phyloP scores from a whole-genome alignment of 805 yeast genomes.

The Citeromyces nyonsensis region DNA sequence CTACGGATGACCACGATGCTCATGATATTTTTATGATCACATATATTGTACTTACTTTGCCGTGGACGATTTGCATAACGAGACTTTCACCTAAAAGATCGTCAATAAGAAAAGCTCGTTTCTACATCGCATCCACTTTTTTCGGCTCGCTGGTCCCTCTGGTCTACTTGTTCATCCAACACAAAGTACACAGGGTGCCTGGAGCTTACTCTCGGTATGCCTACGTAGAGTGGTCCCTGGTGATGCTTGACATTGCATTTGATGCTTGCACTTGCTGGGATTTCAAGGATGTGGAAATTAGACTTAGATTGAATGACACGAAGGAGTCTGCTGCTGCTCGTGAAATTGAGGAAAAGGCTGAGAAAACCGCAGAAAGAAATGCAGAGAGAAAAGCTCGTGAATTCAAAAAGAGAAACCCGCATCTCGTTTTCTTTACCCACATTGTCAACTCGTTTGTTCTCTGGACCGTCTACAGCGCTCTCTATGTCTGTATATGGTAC shows the following conservation, averaged over 20 bases:
- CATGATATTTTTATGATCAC: conserved; percentile 93
- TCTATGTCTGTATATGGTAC: conserved; percentile 85
- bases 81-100: conserved; percentile 20
- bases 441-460: conserved; percentile 57
- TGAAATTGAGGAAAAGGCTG: neutral
- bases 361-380: conserved; percentile 1
- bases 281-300: conserved; percentile 45
- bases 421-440: conserved; percentile 23
- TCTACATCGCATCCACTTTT: conserved; percentile 39
- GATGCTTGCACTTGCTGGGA: conserved; percentile 71
- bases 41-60: conserved; percentile 77
- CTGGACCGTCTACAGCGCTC: conserved; percentile 74
- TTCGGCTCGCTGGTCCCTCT: conserved; percentile 68
- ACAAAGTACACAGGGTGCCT: conserved; percentile 70
- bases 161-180: conserved; percentile 81
- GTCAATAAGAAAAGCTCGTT: conserved; percentile 36
- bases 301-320: conserved; percentile 4
- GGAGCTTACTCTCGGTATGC: conserved; percentile 97
- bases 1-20: conserved; percentile 92
- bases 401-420: conserved; percentile 5
- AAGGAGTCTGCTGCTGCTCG: no score
- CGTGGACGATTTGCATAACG: conserved; percentile 69
- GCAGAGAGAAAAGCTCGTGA: neutral
- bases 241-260: conserved; percentile 69
- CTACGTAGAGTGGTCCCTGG: conserved; percentile 86